A percentile compares a stretch with the other conserved stretches of the same genome.
Evolutionary conservation across 2,329 filamentous ascomycete genomes (phyloP).

Genomic region (Stromatinia cepivora): DNA sequence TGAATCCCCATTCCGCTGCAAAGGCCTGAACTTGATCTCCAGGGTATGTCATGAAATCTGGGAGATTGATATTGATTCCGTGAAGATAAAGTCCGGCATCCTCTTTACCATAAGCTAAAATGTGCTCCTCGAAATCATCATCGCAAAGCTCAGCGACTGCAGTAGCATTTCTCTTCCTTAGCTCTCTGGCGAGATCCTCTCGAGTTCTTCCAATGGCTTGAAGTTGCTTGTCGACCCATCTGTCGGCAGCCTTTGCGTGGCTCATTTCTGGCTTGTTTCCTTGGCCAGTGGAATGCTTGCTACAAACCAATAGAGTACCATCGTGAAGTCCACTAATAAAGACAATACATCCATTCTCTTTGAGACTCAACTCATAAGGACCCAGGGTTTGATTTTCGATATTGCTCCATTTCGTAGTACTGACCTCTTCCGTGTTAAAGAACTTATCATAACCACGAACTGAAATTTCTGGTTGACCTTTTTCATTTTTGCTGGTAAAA

Average conservation of each 20-base stretch:
- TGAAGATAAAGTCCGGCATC: slow-evolving; percentile 91
- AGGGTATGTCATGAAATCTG: slow-evolving; percentile 85
- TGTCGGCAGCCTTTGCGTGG: slow-evolving; percentile 82
- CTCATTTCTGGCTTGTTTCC: slow-evolving; percentile 65
- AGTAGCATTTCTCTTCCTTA: slow-evolving; percentile 82
- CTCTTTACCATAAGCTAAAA: slow-evolving; percentile 81
- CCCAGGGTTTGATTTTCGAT: slow-evolving; percentile 75
- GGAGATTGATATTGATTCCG: slow-evolving; percentile 93
- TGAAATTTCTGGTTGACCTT: slow-evolving; percentile 72
- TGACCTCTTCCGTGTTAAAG: slow-evolving; percentile 87
- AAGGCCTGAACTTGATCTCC: slow-evolving; percentile 83
- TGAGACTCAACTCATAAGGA: slow-evolving; percentile 93
- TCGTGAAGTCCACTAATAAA: slow-evolving; percentile 92
- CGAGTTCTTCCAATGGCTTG: slow-evolving; percentile 74
- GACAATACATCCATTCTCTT: slow-evolving; percentile 99
- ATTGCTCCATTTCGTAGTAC: slow-evolving; percentile 77
- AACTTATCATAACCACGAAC: slow-evolving; percentile 97
- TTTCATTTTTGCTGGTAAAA: slow-evolving; percentile 75
- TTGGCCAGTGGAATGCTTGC: slow-evolving; percentile 92
- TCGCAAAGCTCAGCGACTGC: slow-evolving; percentile 96
- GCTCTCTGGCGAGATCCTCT: slow-evolving; percentile 71
- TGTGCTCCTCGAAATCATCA: slow-evolving; percentile 94
- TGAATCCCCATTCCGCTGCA: slow-evolving; percentile 90
- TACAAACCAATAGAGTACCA: slow-evolving; percentile 89
- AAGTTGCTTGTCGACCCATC: slow-evolving; percentile 79